Conservation (phyloP, 495 filamentous ascomycete species). For the Haplographium delicatum region DNA sequence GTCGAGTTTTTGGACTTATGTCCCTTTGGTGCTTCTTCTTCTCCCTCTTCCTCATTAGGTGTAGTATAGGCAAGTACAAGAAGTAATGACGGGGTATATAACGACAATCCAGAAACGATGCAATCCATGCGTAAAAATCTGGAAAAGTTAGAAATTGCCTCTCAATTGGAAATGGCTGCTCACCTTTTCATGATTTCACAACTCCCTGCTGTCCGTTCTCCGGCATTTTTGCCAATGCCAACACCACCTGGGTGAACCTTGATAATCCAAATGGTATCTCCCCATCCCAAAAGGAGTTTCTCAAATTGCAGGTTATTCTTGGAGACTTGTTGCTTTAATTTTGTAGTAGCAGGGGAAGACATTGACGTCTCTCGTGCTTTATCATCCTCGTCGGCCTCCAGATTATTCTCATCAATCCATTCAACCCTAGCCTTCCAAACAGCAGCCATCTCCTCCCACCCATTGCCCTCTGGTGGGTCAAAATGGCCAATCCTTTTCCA, state of each 20-base stretch:
- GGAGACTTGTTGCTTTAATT: constrained; percentile 38
- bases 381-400: constrained; percentile 59
- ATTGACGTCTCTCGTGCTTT: constrained; percentile 36
- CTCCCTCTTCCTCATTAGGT: constrained; percentile 36
- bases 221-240: constrained; percentile 60
- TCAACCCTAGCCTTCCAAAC: constrained; percentile 90
- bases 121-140: constrained; percentile 95
- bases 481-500: constrained; percentile 97
- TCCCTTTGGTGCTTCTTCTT: constrained; percentile 14
- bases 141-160: constrained; percentile 25
- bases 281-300: constrained; percentile 90
- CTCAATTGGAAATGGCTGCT: constrained; percentile 30
- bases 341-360: constrained; percentile 41
- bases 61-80: constrained; percentile 86
- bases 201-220: constrained; percentile 67
- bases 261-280: constrained; percentile 90
- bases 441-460: constrained; percentile 90
- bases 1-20: constrained; percentile 32
- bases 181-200: constrained; percentile 90
- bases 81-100: constrained; percentile 90
- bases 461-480: constrained; percentile 69
- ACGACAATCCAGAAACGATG: constrained; percentile 90
- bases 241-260: constrained; percentile 77
- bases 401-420: constrained; percentile 79
- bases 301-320: constrained; percentile 51